Conservation (phyloP, 73 alveolate species). For the Paraurostyla sp. region DNA sequence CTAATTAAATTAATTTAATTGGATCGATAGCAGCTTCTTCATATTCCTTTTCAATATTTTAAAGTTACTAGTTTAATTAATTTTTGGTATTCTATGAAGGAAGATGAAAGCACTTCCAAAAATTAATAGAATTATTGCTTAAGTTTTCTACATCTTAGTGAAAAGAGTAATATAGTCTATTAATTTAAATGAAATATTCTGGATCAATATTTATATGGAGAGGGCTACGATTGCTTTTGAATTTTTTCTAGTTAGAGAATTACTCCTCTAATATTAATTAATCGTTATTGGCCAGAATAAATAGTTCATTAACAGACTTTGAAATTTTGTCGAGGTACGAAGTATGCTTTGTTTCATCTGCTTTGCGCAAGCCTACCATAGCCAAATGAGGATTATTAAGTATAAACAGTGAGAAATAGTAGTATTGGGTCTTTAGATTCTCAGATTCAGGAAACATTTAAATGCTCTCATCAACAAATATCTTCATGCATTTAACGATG, state of each 20-base stretch:
- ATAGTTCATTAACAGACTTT: not conserved
- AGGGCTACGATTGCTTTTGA: too few species aligned
- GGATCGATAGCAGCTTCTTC: slow-evolving; percentile 24
- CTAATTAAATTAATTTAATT: not conserved
- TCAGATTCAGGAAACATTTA: not conserved
- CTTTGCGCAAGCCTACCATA: not conserved
- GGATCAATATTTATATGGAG: too few species aligned
- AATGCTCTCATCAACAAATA: not conserved
- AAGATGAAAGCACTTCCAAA: slow-evolving; percentile 21
- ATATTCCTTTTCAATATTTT: too few species aligned
- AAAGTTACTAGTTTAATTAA: too few species aligned
- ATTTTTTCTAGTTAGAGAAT: not conserved
- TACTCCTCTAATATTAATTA: not conserved
- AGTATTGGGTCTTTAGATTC: not conserved
- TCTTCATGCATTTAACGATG: not conserved
- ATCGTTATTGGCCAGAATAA: not conserved
- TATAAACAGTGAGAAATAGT: not conserved
- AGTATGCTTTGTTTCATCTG: not conserved
- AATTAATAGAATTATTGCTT: not conserved
- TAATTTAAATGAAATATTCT: not conserved
- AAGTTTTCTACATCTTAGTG: slow-evolving; percentile 26
- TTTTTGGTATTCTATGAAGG: too few species aligned
- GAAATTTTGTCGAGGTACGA: slow-evolving; percentile 7
- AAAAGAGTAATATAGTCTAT: not conserved
- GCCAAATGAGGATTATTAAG: slow-evolving; percentile 3